Base-by-base conservation (phyloP, 305 asterid genomes). In the Rubia tinctorum region DNA sequence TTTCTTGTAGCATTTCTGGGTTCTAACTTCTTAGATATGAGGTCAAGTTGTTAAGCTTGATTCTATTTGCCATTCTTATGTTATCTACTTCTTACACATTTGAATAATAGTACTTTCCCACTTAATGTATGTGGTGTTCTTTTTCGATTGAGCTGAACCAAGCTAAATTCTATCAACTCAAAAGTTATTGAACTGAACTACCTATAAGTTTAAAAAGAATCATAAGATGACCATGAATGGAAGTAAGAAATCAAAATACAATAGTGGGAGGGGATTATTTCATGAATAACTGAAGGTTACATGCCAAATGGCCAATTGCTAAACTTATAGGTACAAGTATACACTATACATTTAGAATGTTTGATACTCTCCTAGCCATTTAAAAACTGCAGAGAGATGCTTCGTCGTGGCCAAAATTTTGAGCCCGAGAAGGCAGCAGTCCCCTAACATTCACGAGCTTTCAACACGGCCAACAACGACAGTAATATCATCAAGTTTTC, bases 401-500 rank as follows among this genome's bases (percentile, higher is more conserved):
- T 22, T 22, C 20, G 20, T 6, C 20, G 58, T 6, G 9, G 11
- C 61, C 61, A 55, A 55, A n/a, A 55, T 55, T 20, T 55, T 55
- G 25, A 55, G 27, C 25, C 58, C 0, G 58, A 51, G n/a, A 51
- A 51, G 25, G 25, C 5, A 0, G 60, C 60, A 7, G 60, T 55
- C 8, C 60, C 10, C 10, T 55, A 17, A 25, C 71, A 76, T 68
- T 82, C 80, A 81, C 13, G 80, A 80, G 79, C 82, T 78, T 78
- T 80, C 83, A 68, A 90, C 97, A 59, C 71, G 84, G 27, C 86
- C 96, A 79, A 91, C 88, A 17, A 90, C 82, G 25, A 91, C 95
- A 63, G 95, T 90, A 58, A 91, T 81, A 71, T 91, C 97, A 71
- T 91, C 96, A 42, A 86, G 91, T 84, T 90, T 91, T 71, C 96